Percentiles rank a stretch among this genome's conserved stretches.
Conservation (phyloP, 768 basidiomycete species). For the Paxillus ammoniavirescens region DNA sequence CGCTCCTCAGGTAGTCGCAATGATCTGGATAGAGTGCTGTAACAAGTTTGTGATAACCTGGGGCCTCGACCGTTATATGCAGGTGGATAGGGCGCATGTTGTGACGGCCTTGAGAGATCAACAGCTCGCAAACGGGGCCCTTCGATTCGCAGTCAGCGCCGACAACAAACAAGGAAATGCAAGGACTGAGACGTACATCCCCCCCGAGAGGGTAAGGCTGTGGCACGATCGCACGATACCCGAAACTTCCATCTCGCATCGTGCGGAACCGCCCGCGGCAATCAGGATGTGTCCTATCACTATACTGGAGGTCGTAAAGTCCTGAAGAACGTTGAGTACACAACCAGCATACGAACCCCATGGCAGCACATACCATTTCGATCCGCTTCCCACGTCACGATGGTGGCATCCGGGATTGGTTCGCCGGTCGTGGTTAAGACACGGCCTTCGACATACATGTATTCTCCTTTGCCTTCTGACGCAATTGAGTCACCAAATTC, state of each 20-base stretch:
- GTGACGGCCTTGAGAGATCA: slow-evolving; percentile 60
- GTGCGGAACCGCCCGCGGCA: slow-evolving; percentile 68
- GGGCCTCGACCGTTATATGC: slow-evolving; percentile 70
- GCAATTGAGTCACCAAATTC: slow-evolving; percentile 72
- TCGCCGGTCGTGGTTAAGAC: slow-evolving; percentile 57
- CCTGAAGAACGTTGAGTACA: slow-evolving; percentile 6
- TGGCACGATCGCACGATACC: slow-evolving; percentile 73
- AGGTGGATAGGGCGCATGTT: slow-evolving; percentile 79
- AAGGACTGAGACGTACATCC: slow-evolving; percentile 41
- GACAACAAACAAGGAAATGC: not conserved
- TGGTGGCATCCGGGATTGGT: slow-evolving; percentile 62
- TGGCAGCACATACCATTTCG: slow-evolving; percentile 39
- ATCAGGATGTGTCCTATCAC: slow-evolving; percentile 55
- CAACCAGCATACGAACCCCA: slow-evolving; percentile 29
- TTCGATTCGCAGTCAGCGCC: slow-evolving; percentile 22
- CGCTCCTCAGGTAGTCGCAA: slow-evolving; percentile 63
- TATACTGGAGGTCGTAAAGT: slow-evolving; percentile 52
- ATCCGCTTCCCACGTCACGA: slow-evolving; percentile 88
- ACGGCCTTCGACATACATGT: slow-evolving; percentile 77
- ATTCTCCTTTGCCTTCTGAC: slow-evolving; percentile 83
- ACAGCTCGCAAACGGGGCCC: slow-evolving; percentile 70
- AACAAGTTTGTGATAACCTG: slow-evolving; percentile 67
- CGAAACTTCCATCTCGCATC: slow-evolving; percentile 60
- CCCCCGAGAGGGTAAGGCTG: slow-evolving; percentile 70
- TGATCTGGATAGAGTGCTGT: slow-evolving; percentile 77